A percentile compares a stretch with the other conserved stretches of the same genome.
phyloP scores from a whole-genome alignment of 768 basidiomycete species.

The Suillus lakei region DNA sequence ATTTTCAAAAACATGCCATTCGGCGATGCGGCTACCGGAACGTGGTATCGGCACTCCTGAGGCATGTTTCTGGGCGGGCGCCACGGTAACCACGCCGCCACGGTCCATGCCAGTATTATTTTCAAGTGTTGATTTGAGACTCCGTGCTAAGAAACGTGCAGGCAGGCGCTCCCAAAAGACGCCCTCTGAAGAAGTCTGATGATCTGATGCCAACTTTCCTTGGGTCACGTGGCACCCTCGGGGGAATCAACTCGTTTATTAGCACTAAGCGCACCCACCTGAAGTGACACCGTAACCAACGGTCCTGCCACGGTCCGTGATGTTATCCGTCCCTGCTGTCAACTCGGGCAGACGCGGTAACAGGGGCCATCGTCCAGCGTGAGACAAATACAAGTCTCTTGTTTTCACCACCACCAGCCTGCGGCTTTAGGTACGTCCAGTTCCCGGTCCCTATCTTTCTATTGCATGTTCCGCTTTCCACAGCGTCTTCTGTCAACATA shows the following conservation, averaged over 20 bases:
- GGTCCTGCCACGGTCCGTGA: neutral
- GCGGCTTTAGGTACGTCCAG: conserved; percentile 9
- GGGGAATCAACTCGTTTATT: conserved; percentile 1
- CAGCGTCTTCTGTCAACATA: neutral
- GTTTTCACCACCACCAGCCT: neutral
- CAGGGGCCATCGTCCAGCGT: neutral
- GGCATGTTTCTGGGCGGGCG: neutral
- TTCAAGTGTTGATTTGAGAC: neutral
- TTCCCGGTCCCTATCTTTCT: conserved; percentile 6
- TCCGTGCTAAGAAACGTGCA: neutral
- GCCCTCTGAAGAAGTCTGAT: too few species aligned
- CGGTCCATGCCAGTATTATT: neutral
- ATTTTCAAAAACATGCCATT: neutral
- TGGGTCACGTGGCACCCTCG: neutral
- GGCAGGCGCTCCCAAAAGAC: neutral
- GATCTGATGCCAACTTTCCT: too few species aligned
- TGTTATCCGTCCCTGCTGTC: neutral
- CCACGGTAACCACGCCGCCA: neutral
- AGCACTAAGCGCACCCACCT: neutral
- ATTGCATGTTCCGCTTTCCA: neutral
- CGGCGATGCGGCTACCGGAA: neutral
- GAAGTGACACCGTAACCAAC: neutral
- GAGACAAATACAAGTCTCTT: neutral
- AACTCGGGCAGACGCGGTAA: neutral
- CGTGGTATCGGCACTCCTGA: neutral